phyloP scores from a whole-genome alignment of 768 basidiomycete species.

The Sporobolomyces pararoseus region DNA sequence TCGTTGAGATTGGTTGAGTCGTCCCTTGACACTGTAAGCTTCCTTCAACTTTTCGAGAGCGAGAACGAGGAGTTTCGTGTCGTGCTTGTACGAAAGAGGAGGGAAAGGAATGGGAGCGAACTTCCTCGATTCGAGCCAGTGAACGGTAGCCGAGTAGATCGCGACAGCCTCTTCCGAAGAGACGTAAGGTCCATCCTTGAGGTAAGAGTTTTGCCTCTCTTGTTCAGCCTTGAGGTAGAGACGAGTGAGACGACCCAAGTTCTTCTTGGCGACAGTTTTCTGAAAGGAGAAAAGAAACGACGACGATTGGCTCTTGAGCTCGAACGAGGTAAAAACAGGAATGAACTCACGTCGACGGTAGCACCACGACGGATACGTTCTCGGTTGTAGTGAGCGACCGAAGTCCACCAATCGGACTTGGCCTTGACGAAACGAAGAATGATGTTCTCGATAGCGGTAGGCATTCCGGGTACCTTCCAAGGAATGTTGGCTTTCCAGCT shows the following conservation, averaged over 20 bases:
- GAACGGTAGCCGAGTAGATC: constrained; percentile 96
- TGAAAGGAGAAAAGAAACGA: not conserved
- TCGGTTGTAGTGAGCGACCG: constrained; percentile 96
- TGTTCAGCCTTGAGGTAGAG: constrained; percentile 98
- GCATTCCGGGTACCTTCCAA: constrained; percentile 99
- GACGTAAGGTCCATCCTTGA: constrained; percentile 99
- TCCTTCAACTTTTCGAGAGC: constrained; percentile 98
- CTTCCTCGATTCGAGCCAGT: constrained; percentile 97
- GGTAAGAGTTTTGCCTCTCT: constrained; percentile 94
- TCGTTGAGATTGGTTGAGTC: constrained; percentile 94
- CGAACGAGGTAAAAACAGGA: not conserved
- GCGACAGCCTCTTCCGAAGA: constrained; percentile 98
- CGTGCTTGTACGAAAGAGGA: constrained; percentile 97
- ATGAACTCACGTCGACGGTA: constrained; percentile 63
- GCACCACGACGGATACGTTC: constrained; percentile 95
- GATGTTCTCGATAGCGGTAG: constrained; percentile 98
- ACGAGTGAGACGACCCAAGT: constrained; percentile 92
- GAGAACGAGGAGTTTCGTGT: constrained; percentile 92
- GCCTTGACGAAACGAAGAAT: constrained; percentile 98
- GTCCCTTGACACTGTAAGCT: constrained; percentile 95
- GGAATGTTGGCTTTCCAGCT: constrained; percentile 65
- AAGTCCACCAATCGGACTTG: constrained; percentile 99
- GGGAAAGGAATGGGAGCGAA: constrained; percentile 99
- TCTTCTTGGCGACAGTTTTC: constrained; percentile 99
- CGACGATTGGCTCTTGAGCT: not conserved